Evolutionary conservation across 768 basidiomycete species (phyloP).

Genomic region (Trametes coccinea): DNA sequence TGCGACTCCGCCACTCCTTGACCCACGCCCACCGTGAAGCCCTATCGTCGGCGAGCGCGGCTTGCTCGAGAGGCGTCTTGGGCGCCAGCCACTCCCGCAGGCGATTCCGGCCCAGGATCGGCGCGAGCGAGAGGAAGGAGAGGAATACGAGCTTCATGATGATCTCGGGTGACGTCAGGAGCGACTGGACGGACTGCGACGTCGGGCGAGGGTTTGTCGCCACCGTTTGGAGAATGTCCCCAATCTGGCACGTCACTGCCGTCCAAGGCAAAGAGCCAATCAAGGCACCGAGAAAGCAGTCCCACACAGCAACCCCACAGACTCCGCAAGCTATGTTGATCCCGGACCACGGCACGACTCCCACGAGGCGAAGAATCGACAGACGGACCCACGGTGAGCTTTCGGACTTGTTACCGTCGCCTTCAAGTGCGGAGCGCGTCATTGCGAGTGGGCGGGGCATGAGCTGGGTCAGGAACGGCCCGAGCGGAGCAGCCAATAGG

Average conservation of each 20-base stretch:
- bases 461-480: conserved; percentile 75
- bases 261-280: conserved; percentile 89
- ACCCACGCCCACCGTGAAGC: conserved; percentile 60
- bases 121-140: conserved; percentile 82
- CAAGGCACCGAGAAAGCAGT: conserved; percentile 80
- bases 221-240: conserved; percentile 84
- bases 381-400: conserved; percentile 74
- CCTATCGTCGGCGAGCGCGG: conserved; percentile 40
- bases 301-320: conserved; percentile 72
- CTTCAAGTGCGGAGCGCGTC: conserved; percentile 79
- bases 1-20: conserved; percentile 65
- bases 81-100: conserved; percentile 57
- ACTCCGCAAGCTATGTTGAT: conserved; percentile 97
- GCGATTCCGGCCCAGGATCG: conserved; percentile 74
- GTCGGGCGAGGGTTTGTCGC: conserved; percentile 70
- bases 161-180: conserved; percentile 83
- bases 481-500: conserved; percentile 77
- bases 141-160: conserved; percentile 82
- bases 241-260: conserved; percentile 88
- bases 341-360: conserved; percentile 95
- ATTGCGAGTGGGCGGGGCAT: conserved; percentile 86
- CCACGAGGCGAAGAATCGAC: conserved; percentile 84
- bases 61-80: conserved; percentile 13
- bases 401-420: conserved; percentile 47
- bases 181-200: conserved; percentile 76